Evolutionary conservation across 495 filamentous ascomycete species (phyloP), one percentile per base, ranked within the genome.

Genomic region (Aspergillus bridgeri): DNA sequence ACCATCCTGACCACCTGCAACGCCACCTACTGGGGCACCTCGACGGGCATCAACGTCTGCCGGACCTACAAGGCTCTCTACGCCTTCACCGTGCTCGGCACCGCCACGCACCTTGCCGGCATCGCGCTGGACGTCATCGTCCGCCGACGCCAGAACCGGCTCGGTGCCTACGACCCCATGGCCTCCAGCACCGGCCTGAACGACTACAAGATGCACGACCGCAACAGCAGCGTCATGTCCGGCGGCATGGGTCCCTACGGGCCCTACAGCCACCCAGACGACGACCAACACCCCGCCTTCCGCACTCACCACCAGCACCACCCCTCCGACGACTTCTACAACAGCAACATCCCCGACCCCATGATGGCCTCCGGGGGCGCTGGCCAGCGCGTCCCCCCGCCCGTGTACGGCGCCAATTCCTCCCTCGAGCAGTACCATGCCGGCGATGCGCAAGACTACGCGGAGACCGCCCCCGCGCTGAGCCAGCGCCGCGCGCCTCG

Each of bases 11-110:
- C 83, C 55, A 69, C 73, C 56, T 89, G 86, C 71, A 76, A 73
- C 20, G 65, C 69, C 6, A 59, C 66, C 33, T 77, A 77, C 69
- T 89, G 85, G 84, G 70, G 74, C 42, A 81, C 79, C 29, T 74
- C 79, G 0, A 80, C 79, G 25, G 85, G 80, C 29, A 78, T 87
- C 49, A 75, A 77, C 64, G 79, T 88, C 43, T 88, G 86, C 68
- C 69, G 81, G 51, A 70, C 80, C 59, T 89, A 86, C 77, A 89
- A 88, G 71, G 76, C 85, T 18, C 73, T 88, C 8, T 86, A 86
- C 70, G 63, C 78, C n/a, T 88, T 89, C 70, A 75, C 80, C 4
- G 66, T 84, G 27, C 50, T 81, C 47, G 84, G 79, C 29, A 58
- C 77, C 6, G 68, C 75, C 2, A 65, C 75, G 17, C 79, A 79